A percentile compares a stretch with the other conserved stretches of the same genome.
Evolutionary conservation across 805 yeast species (phyloP).

Genomic region (Osmozyma mogii): DNA sequence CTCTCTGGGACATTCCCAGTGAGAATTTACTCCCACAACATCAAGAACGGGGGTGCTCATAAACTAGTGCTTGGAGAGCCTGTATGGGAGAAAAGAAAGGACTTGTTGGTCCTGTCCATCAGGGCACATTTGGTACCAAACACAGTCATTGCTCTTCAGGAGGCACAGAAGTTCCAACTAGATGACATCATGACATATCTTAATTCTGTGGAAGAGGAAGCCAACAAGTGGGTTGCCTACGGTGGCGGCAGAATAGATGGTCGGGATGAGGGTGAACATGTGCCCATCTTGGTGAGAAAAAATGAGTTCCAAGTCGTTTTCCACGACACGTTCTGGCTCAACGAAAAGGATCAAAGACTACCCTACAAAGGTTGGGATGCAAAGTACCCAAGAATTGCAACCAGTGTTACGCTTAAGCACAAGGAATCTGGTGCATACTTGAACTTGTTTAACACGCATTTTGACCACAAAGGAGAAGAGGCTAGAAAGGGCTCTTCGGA

Average conservation of each 20-base stretch:
- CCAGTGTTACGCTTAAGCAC: constrained; percentile 12
- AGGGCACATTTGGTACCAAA: constrained; percentile 14
- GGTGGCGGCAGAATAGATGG: constrained; percentile 15
- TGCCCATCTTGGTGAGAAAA: constrained; percentile 11
- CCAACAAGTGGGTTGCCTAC: constrained; percentile 11
- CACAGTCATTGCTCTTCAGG: constrained; percentile 13
- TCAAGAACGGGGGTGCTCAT: constrained; percentile 23
- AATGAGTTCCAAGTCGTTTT: constrained; percentile 12
- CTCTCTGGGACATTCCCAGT: constrained; percentile 13
- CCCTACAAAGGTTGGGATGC: constrained; percentile 15
- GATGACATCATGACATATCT: constrained; percentile 11
- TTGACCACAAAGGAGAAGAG: constrained; percentile 12
- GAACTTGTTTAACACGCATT: constrained; percentile 15
- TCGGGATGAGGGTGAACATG: constrained; percentile 10
- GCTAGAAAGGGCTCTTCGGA: constrained; percentile 9
- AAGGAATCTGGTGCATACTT: constrained; percentile 6
- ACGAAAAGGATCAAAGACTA: constrained; percentile 5
- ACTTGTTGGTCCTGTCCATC: constrained; percentile 10
- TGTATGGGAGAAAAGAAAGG: constrained; percentile 18
- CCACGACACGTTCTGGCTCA: constrained; percentile 14
- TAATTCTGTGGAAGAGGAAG: constrained; percentile 5
- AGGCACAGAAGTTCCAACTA: constrained; percentile 12
- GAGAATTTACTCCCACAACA: constrained; percentile 29
- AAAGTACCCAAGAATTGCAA: constrained; percentile 11
- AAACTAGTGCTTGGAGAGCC: constrained; percentile 18